A percentile compares a stretch with the other conserved stretches of the same genome.
phyloP scores from a whole-genome alignment of 1,284 basidiomycete species.

The Apiotrichum veenhuisii region DNA sequence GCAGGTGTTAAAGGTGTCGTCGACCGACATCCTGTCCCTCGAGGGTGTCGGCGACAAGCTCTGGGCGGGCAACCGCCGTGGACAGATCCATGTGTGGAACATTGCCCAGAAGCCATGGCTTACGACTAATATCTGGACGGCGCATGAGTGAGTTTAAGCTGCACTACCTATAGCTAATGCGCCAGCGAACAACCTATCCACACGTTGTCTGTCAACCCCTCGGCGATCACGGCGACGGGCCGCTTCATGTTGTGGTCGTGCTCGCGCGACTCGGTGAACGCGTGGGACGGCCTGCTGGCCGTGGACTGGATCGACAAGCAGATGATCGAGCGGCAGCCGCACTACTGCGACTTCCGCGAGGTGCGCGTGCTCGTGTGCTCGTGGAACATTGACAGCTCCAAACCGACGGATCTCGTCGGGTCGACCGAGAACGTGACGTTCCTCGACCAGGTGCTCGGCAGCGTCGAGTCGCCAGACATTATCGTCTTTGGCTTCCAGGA shows the following conservation, averaged over 20 bases:
- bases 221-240: constrained; percentile 58
- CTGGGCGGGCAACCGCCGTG: constrained; percentile 81
- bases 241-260: constrained; percentile 70
- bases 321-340: constrained; percentile 66
- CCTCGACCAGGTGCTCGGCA: constrained; percentile 65
- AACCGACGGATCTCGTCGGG: constrained; percentile 67
- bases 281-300: constrained; percentile 88
- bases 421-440: constrained; percentile 65
- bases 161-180: neutral
- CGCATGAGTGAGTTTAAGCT: constrained; percentile 57
- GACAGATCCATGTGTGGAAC: constrained; percentile 79
- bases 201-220: constrained; percentile 66
- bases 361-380: constrained; percentile 78
- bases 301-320: constrained; percentile 80
- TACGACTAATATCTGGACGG: constrained; percentile 84
- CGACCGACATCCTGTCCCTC: constrained; percentile 72
- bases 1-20: constrained; percentile 62
- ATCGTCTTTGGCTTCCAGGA: constrained; percentile 95
- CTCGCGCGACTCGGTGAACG: constrained; percentile 71
- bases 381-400: constrained; percentile 90
- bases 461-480: constrained; percentile 74
- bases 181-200: constrained; percentile 67
- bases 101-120: constrained; percentile 68
- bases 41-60: constrained; percentile 74
- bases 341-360: constrained; percentile 75